Evolutionary conservation across 208 protist species (phyloP), one percentile per base, ranked within the genome.

Genomic region (Leishmania turanica): DNA sequence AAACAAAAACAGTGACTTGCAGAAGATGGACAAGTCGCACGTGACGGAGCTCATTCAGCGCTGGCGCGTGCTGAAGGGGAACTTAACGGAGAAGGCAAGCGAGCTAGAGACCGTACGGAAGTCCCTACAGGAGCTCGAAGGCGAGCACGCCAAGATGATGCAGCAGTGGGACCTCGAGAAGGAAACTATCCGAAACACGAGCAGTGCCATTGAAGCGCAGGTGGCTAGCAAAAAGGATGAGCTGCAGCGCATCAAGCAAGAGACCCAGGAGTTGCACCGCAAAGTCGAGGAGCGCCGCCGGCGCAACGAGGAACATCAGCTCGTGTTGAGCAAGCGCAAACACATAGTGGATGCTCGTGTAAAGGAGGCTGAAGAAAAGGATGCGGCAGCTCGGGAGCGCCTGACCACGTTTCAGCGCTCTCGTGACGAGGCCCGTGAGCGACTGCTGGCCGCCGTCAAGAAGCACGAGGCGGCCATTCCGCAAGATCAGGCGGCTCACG

Each of bases 131-230:
- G 86, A 88, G 70, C 75, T 92, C 17, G 89, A 97, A 40, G 72
- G 71, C 2, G 86, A 92, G 81, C 85, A 92, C 72, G 81, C 84
- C 19, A 91, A 87, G 56, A 85, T 86, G 37, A 80, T 87, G 37
- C 89, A 95, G 76, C 78, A 95, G 82, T 97, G 94, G 92, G 89
- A 95, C 31, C 58, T 95, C 0, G 91, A 97, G 78, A 97, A 96
- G 87, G 90, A 93, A 37, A 90, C 81, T 31, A 92, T 95, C 60
- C 72, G 85, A 45, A 93, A 86, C 78, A 95, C 92, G 15, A 95
- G 93, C 82, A 90, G 75, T 69, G 90, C 87, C 47, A 90, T 96
- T 42, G 72, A 90, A 37, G 84, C 81, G 24, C 85, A 97, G 78
- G 92, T 97, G 53, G 81, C 75, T 4, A 80, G 56, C 56, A 97